phyloP scores from a whole-genome alignment of 2,329 filamentous ascomycete species.

The Aspergillus caelatus region DNA sequence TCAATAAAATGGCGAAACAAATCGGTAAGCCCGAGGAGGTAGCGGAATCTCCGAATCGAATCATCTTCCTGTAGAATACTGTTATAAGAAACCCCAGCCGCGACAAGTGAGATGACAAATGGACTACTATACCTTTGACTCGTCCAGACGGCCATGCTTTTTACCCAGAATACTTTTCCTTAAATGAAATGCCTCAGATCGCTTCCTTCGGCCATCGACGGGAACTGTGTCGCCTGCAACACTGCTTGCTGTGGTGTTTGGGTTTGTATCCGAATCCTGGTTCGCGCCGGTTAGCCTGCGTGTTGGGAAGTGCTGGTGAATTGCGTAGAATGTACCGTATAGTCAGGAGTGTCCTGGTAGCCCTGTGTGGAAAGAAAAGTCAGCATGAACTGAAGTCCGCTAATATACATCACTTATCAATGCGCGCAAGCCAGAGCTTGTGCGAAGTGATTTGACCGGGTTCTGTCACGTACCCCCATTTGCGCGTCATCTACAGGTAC shows the following conservation, averaged over 20 bases:
- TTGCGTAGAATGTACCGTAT: constrained; percentile 52
- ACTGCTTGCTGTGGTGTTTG: constrained; percentile 76
- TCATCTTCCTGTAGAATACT: constrained; percentile 74
- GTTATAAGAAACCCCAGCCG: constrained; percentile 17
- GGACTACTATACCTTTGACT: constrained; percentile 73
- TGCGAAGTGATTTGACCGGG: background rate
- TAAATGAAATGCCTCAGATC: constrained; percentile 84
- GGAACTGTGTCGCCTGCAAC: constrained; percentile 71
- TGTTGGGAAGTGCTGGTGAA: background rate
- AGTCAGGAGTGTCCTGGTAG: constrained; percentile 63
- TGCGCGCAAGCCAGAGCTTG: background rate
- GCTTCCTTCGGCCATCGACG: constrained; percentile 77
- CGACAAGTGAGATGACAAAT: background rate
- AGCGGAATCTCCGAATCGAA: constrained; percentile 89
- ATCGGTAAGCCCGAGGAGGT: constrained; percentile 91
- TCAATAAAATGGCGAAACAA: constrained; percentile 99
- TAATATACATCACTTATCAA: background rate
- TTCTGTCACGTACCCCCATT: constrained; percentile 40
- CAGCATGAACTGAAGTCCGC: constrained; percentile 12
- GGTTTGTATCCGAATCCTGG: constrained; percentile 67
- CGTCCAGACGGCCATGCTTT: constrained; percentile 89
- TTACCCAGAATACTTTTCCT: constrained; percentile 91
- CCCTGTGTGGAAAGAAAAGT: constrained; percentile 35
- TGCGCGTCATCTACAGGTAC: constrained; percentile 42
- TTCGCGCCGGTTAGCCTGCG: constrained; percentile 9